Base-by-base conservation (phyloP, 2,329 filamentous ascomycete genomes). In the Stemphylium beticola region DNA sequence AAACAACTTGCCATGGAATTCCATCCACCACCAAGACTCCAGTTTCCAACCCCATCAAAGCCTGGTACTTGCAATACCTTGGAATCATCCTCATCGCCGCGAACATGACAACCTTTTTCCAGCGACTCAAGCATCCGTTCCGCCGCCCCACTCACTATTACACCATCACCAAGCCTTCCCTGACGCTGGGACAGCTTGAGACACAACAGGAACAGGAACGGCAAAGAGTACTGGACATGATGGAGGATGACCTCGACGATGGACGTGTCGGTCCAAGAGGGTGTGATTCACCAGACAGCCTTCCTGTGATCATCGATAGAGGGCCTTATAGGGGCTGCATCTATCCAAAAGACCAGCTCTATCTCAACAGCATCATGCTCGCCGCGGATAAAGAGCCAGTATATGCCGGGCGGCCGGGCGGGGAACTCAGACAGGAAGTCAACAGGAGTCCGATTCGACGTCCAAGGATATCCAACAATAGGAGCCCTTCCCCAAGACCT, bases 331-430 rank as follows among this genome's bases (percentile, higher is more conserved):
- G 29, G 17, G 31, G 53, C 3, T 40, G 46, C 29, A 43, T 58
- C 15, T 65, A 66, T 37, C 48, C 41, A 8, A 47, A 58, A 18
- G 40, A 56, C 6, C 37, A 65, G 15, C n/a, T 60, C 6, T 67
- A 54, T 22, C 64, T 61, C 50, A 67, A 66, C 40, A 64, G 60
- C 33, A 50, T 50, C 2, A 66, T 66, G 61, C 20, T 58, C 1
- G 65, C 58, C 38, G 47, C 61, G 6, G 53, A 52, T 18, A 26
- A 37, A 14, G 47, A 58, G 15, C 52, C 60, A 4, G 26, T 37
- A n/a, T 40, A 40, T 22, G 24, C 26, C 18, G 45, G 37, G 12
- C 50, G 37, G 4, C 45, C 24, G 2, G 45, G 34, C 14, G 18
- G 26, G 15, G 34, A 42, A 31, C 34, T 57, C 4, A 53, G 54